Evolutionary conservation across 805 yeast species (phyloP), one percentile per base, ranked within the genome.

Genomic region (Saturnispora halmiae): DNA sequence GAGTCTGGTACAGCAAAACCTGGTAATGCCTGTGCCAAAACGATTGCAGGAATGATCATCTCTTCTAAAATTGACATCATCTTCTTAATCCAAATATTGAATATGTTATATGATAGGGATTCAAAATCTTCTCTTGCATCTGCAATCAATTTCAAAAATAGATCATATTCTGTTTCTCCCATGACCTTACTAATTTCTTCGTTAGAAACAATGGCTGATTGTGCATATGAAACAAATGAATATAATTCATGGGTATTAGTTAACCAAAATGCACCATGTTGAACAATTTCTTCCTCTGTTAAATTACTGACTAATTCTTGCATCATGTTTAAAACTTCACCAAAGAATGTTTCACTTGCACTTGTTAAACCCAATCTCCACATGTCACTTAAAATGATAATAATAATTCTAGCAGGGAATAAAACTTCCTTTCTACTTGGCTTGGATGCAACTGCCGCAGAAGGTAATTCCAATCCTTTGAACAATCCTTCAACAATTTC

Each of bases 211-310:
- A 92, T 85, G n/a, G 95, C 86, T 45, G 78, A 76, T 61, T 90
- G 95, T 3, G 97, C 97, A 61, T 86, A 83, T 13, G 88, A 77
- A 44, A 90, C 95, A 68, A 92, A 92, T 3, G 97, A 87, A 61
- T 83, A 84, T 53, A 92, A 72, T 59, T 92, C 97, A 59, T 92
- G 96, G 3, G 94, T 88, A 63, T 92, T 92, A 3, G 96, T 84
- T 49, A 92, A 70, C 98, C 98, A 92, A 68, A 88, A 92, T 0
- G 96, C 95, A 50, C 96, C 97, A 52, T 86, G 86, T 35, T 86
- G 77, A 53, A 88, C 79, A 26, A 86, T 78, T 50, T 84, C 94
- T 45, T 83, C 94, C 42, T 90, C 95, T 51, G 80, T 81, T 55
- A 82, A 69, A n/a, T 70, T 64, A 38, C 82, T 72, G 14, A 90